Conservation (phyloP, 2,329 filamentous ascomycete genomes). For the Thelonectria olida region DNA sequence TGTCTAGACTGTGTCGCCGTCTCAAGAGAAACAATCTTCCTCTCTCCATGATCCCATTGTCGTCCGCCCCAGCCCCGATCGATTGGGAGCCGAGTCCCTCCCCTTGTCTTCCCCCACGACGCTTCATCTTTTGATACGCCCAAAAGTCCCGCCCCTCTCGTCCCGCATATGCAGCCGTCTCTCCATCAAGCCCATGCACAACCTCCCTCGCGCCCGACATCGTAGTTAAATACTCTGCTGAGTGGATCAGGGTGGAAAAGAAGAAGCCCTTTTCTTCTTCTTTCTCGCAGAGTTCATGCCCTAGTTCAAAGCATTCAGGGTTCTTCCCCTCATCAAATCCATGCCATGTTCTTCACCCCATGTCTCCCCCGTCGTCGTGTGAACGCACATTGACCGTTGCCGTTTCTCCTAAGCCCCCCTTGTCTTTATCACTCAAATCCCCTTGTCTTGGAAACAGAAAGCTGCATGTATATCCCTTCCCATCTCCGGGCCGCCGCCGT, state of each 20-base stretch:
- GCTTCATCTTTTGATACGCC: conserved; percentile 8
- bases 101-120: conserved; percentile 12
- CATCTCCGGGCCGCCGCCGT: conserved; percentile 23
- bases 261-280: neutral
- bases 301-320: conserved; percentile 18
- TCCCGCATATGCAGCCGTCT: conserved; percentile 38
- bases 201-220: conserved; percentile 17
- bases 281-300: too few species aligned
- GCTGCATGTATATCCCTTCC: conserved; percentile 46
- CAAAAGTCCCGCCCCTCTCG: conserved; percentile 6
- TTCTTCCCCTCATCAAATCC: conserved; percentile 6
- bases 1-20: too few species aligned
- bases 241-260: conserved; percentile 11
- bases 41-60: conserved; percentile 6
- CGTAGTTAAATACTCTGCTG: conserved; percentile 34
- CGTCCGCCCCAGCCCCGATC: conserved; percentile 31
- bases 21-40: neutral
- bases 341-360: conserved; percentile 21
- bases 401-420: neutral
- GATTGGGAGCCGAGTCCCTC: conserved; percentile 33
- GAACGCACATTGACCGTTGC: too few species aligned
- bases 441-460: neutral
- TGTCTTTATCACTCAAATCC: neutral
- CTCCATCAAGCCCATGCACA: conserved; percentile 23
- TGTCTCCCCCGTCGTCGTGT: conserved; percentile 23